Conservation (phyloP, 1,284 basidiomycete species). For the Cutaneotrichosporon sp. region DNA sequence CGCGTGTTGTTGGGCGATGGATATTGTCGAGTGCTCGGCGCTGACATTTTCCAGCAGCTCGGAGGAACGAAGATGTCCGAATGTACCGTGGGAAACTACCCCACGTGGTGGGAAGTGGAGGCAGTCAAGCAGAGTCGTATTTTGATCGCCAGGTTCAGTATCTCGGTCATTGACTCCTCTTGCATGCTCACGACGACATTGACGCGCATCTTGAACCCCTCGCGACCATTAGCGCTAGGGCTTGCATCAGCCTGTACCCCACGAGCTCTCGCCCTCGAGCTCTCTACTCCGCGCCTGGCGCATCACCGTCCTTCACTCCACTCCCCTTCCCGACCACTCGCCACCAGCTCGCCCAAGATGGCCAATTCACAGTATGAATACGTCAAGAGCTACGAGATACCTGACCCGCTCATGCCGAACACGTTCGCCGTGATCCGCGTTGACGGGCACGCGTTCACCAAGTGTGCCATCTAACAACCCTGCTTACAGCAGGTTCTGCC, state of each 20-base stretch:
- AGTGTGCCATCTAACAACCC: constrained; percentile 56
- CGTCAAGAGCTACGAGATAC: constrained; percentile 84
- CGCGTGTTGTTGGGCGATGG: not conserved
- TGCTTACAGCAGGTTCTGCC: constrained; percentile 67
- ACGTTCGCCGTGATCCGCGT: constrained; percentile 84
- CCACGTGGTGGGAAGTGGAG: constrained; percentile 1
- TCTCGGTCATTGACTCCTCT: not conserved
- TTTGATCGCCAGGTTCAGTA: not conserved
- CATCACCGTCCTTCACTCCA: not conserved
- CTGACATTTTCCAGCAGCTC: constrained; percentile 9
- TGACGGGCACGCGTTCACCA: constrained; percentile 93
- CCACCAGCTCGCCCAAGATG: constrained; percentile 58
- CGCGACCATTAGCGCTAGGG: too few relatives aligned
- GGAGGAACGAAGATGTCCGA: not conserved
- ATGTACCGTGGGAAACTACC: constrained; percentile 7
- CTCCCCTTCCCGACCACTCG: not conserved
- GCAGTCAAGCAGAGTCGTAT: not conserved
- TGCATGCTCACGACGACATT: not conserved
- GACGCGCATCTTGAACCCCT: not conserved
- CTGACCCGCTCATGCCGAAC: constrained; percentile 78
- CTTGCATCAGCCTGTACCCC: too few relatives aligned
- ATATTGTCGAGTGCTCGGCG: not conserved
- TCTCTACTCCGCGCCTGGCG: not conserved
- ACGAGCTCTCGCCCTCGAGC: not conserved
- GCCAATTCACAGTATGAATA: constrained; percentile 89